Evolutionary conservation across 768 basidiomycete genomes (phyloP).

Genomic region (Mycena vitilis): DNA sequence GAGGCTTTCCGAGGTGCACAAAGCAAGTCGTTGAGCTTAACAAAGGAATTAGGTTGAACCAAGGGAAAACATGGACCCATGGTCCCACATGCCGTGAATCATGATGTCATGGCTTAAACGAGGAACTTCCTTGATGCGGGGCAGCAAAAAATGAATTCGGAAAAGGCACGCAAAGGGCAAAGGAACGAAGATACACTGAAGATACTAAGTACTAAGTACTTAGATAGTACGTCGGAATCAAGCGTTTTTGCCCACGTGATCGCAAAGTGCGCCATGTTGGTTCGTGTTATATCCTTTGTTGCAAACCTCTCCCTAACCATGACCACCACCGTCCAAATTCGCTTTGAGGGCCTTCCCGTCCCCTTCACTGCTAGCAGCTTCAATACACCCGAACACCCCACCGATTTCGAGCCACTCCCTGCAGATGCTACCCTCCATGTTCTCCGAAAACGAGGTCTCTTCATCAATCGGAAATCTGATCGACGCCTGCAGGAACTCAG

Average conservation of each 20-base stretch:
- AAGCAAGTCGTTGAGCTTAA: too few relatives aligned
- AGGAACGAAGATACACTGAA: too few relatives aligned
- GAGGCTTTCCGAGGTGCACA: too few relatives aligned
- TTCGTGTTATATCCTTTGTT: too few relatives aligned
- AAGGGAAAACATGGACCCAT: not conserved
- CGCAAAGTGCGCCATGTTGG: too few relatives aligned
- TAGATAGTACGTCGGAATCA: too few relatives aligned
- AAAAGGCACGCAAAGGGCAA: too few relatives aligned
- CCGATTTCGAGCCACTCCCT: not conserved
- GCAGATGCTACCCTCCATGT: constrained; percentile 1
- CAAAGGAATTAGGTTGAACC: not conserved
- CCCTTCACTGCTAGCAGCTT: not conserved
- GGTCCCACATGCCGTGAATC: not conserved
- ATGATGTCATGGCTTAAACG: not conserved
- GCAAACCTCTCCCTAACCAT: too few relatives aligned
- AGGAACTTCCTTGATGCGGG: too few relatives aligned
- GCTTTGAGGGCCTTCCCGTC: not conserved
- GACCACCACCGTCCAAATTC: constrained; percentile 3
- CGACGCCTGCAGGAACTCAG: not conserved
- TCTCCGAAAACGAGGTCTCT: not conserved
- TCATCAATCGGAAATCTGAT: not conserved
- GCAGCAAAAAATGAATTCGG: too few relatives aligned
- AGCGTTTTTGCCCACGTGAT: too few relatives aligned
- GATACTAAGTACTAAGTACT: too few relatives aligned
- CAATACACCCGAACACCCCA: not conserved